Conservation (phyloP, 2,329 filamentous ascomycete genomes). For the Monilinia fructigena region DNA sequence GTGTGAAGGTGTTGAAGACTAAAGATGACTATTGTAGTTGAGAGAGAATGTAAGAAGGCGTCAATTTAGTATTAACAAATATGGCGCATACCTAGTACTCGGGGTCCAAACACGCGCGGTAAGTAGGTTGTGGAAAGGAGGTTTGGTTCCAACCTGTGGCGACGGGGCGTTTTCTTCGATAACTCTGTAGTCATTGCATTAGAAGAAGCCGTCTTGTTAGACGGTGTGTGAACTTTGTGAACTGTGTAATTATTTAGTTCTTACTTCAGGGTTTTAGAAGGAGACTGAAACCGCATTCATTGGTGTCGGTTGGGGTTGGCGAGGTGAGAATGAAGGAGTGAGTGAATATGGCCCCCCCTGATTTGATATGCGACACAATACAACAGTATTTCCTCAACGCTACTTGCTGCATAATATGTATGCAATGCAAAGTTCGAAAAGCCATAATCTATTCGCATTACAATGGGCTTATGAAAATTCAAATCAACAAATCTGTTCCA, state of each 20-base stretch:
- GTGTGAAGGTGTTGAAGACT: background rate
- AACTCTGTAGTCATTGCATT: background rate
- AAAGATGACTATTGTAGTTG: background rate
- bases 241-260: constrained; percentile 9
- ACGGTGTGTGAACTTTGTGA: background rate
- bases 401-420: background rate
- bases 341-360: background rate
- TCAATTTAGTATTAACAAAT: background rate
- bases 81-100: background rate
- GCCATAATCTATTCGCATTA: background rate
- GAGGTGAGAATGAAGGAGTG: background rate
- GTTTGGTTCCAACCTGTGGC: background rate
- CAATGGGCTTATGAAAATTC: background rate
- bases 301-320: constrained; percentile 1
- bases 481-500: background rate
- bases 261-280: background rate
- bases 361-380: constrained; percentile 5
- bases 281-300: background rate
- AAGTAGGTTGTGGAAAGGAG: background rate
- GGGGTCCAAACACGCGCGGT: background rate
- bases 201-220: background rate
- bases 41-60: background rate
- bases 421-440: background rate
- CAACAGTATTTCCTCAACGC: background rate
- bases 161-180: constrained; percentile 1